A percentile compares a stretch with the other conserved stretches of the same genome.
phyloP scores from a whole-genome alignment of 2,329 filamentous ascomycete genomes.

The Monosporascus ibericus region DNA sequence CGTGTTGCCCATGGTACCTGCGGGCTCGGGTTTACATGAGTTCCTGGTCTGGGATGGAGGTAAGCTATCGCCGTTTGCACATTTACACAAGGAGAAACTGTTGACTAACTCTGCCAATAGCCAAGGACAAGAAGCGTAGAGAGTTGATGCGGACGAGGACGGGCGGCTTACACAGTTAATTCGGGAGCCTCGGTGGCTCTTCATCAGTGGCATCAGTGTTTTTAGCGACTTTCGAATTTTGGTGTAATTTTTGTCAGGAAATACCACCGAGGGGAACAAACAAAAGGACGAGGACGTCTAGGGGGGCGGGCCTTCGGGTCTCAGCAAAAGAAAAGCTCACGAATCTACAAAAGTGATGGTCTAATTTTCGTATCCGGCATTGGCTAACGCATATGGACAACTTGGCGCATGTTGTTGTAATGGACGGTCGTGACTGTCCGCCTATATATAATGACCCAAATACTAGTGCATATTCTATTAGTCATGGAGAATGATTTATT shows the following conservation, averaged over 20 bases:
- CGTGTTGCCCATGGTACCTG: constrained; percentile 96
- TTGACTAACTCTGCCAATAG: constrained; percentile 39
- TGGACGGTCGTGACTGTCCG: too few relatives aligned
- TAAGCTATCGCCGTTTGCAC: constrained; percentile 33
- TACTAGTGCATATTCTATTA: too few relatives aligned
- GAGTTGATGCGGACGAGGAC: constrained; percentile 62
- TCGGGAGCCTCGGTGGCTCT: background rate
- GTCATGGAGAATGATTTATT: too few relatives aligned
- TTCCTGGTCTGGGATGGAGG: constrained; percentile 83
- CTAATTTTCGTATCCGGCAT: too few relatives aligned
- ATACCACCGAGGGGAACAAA: background rate
- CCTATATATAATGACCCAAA: too few relatives aligned
- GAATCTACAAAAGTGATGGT: too few relatives aligned
- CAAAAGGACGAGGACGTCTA: background rate
- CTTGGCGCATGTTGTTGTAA: too few relatives aligned
- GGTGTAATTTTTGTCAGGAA: background rate
- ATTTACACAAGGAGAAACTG: constrained; percentile 7
- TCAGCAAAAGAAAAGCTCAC: too few relatives aligned
- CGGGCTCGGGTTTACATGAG: constrained; percentile 80
- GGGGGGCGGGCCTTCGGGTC: too few relatives aligned
- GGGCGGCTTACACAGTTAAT: constrained; percentile 39
- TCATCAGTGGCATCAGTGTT: background rate
- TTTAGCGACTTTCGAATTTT: too few relatives aligned
- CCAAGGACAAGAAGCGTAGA: constrained; percentile 61
- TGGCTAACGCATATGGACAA: too few relatives aligned